Base-by-base conservation (phyloP, 371 early-diverging fungal genomes). In the Apophysomyces trapeziformis region DNA sequence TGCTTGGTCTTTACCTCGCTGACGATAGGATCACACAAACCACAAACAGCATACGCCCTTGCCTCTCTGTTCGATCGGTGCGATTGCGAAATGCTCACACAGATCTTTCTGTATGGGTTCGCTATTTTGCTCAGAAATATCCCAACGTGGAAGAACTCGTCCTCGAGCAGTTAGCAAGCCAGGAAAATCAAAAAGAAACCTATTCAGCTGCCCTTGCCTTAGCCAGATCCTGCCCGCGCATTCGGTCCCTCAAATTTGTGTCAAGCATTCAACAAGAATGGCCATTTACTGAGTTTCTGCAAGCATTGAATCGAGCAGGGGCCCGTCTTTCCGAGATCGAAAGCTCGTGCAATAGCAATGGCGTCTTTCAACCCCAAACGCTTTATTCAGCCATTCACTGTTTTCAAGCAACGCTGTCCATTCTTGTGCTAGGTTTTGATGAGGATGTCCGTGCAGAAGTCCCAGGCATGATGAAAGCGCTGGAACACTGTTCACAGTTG, bases 1-100 rank as follows among this genome's bases (percentile, higher is more conserved):
- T 50, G 54, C 54, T 50, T 4, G 54, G 54, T 21, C n/a, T 50
- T 21, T 50, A 50, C 11, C 54, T 50, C 9, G 54, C 54, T 50
- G 54, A 50, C 54, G n/a, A 21, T 26, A 26, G 16, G 9, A 26
- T 26, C 32, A 26, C 32, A 26, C 32, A 26, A 26, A 8, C 54
- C 9, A 16, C 54, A 5, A 21, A 1, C 21, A 5, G 21, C 21
- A 21, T 50, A 16, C 7, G 16, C 5, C 21, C 21, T 21, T 21
- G 54, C 54, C 16, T 21, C 54, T 7, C 16, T n/a, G 54, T 50
- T 16, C 16, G 21, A 50, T 50, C 54, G 5, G 21, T 50, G 21
- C 54, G 54, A 5, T 21, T 50, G 21, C 16, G 54, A 50, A 26
- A 50, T 21, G 9, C 0, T 2, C 54, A 50, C 21, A 26, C 54